Evolutionary conservation across 257 asterid species (phyloP).

Genomic region (Forsythia suspensa): DNA sequence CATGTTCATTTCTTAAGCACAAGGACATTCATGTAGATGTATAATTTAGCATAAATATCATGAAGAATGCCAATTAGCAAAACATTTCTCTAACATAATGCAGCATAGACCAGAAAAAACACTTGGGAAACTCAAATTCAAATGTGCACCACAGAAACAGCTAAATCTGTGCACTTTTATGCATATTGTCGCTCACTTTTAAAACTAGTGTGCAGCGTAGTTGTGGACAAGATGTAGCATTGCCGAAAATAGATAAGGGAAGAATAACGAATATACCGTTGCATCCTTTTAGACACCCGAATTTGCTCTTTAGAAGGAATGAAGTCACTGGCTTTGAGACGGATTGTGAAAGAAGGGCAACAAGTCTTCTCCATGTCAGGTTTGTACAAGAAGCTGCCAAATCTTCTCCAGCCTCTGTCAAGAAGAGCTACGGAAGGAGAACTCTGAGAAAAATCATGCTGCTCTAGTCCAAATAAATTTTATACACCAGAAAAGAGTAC

Average conservation of each 20-base stretch:
- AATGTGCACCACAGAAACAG: slow-evolving; percentile 4
- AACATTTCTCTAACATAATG: background rate
- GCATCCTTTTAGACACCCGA: slow-evolving; percentile 80
- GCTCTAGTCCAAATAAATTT: slow-evolving; percentile 10
- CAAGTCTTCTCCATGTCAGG: slow-evolving; percentile 96
- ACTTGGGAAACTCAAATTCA: background rate
- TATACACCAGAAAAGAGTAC: background rate
- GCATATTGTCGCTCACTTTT: slow-evolving; percentile 8
- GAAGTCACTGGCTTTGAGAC: slow-evolving; percentile 76
- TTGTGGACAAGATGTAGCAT: slow-evolving; percentile 1
- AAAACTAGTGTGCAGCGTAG: background rate
- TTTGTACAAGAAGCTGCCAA: slow-evolving; percentile 93
- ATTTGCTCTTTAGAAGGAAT: slow-evolving; percentile 88
- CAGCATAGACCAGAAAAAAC: background rate
- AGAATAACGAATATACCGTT: slow-evolving; percentile 46
- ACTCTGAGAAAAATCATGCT: slow-evolving; percentile 24
- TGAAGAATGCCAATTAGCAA: slow-evolving; percentile 4
- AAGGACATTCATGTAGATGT: slow-evolving; percentile 3
- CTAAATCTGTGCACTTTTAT: slow-evolving; percentile 10
- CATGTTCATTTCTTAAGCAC: slow-evolving; percentile 13
- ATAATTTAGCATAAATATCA: slow-evolving; percentile 1
- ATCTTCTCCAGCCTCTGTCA: slow-evolving; percentile 99
- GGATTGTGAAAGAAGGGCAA: slow-evolving; percentile 94
- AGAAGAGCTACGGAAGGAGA: slow-evolving; percentile 65
- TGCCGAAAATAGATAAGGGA: background rate